phyloP scores from a whole-genome alignment of 768 basidiomycete species.

The Nevesoporus exiguus region DNA sequence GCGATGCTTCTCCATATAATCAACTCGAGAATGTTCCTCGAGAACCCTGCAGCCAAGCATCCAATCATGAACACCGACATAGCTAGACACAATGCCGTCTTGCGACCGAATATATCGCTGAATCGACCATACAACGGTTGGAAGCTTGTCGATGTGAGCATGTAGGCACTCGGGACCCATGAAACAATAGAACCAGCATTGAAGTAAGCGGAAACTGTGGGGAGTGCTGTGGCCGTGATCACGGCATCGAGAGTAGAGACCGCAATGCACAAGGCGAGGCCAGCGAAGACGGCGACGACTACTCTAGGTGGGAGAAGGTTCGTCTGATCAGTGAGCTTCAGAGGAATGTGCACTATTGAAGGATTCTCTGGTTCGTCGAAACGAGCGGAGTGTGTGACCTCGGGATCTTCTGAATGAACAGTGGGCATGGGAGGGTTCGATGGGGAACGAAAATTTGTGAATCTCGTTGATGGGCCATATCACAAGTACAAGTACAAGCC shows the following conservation, averaged over 20 bases:
- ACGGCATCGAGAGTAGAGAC: background rate
- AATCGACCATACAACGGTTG: background rate
- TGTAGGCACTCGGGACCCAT: background rate
- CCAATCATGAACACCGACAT: background rate
- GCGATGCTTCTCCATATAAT: background rate
- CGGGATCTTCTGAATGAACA: background rate
- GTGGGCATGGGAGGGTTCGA: background rate
- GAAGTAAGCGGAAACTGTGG: background rate
- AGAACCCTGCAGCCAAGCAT: background rate
- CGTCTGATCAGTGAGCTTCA: background rate
- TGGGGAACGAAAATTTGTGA: no score
- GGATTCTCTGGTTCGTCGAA: background rate
- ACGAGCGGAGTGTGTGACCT: background rate
- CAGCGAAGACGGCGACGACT: background rate
- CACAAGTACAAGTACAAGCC: no score
- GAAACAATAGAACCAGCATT: background rate
- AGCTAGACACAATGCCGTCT: background rate
- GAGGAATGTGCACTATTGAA: background rate
- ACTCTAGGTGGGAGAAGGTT: background rate
- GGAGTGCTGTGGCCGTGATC: background rate
- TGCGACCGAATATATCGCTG: constrained; percentile 1
- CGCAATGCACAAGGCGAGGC: background rate
- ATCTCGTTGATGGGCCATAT: no score
- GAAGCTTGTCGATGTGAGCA: constrained; percentile 1
- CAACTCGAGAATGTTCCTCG: background rate